Evolutionary conservation across 2,329 filamentous ascomycete genomes (phyloP).

Genomic region (Trichoderma polysporum): DNA sequence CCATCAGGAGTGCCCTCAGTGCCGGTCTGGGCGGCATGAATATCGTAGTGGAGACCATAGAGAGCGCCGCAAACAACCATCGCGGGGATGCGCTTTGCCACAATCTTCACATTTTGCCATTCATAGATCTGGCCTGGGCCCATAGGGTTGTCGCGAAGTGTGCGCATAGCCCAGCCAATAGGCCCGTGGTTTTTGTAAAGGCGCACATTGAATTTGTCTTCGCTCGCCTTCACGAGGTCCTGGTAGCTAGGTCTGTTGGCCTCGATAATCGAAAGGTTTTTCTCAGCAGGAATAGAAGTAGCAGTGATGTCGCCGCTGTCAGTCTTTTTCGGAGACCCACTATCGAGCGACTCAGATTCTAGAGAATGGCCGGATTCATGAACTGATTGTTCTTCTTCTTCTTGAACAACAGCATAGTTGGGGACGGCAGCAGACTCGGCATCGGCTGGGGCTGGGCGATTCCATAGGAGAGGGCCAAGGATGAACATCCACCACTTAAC

Average conservation of each 20-base stretch:
- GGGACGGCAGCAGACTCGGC: conserved; percentile 60
- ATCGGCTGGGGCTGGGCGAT: conserved; percentile 54
- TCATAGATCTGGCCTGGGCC: conserved; percentile 74
- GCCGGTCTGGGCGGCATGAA: conserved; percentile 50
- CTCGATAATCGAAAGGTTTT: conserved; percentile 47
- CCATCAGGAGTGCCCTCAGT: conserved; percentile 27
- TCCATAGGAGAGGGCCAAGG: conserved; percentile 63
- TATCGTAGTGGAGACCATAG: conserved; percentile 80
- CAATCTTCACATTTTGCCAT: conserved; percentile 63
- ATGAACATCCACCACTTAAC: conserved; percentile 64
- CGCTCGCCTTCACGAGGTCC: conserved; percentile 56
- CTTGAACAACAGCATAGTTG: conserved; percentile 75
- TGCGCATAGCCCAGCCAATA: conserved; percentile 81
- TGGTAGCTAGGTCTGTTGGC: conserved; percentile 56
- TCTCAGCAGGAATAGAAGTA: conserved; percentile 33
- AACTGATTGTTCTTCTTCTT: conserved; percentile 47
- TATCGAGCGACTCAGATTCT: conserved; percentile 25
- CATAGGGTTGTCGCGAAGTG: conserved; percentile 70
- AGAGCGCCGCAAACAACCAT: conserved; percentile 61
- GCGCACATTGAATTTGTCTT: conserved; percentile 60
- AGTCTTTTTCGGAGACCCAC: conserved; percentile 29
- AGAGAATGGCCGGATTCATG: conserved; percentile 34
- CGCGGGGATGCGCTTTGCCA: conserved; percentile 67
- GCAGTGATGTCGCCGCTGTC: conserved; percentile 23
- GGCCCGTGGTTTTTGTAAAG: conserved; percentile 64